Conservation (phyloP, 352 stramenopile species). For the Globisporangium rhizosaccharum region DNA sequence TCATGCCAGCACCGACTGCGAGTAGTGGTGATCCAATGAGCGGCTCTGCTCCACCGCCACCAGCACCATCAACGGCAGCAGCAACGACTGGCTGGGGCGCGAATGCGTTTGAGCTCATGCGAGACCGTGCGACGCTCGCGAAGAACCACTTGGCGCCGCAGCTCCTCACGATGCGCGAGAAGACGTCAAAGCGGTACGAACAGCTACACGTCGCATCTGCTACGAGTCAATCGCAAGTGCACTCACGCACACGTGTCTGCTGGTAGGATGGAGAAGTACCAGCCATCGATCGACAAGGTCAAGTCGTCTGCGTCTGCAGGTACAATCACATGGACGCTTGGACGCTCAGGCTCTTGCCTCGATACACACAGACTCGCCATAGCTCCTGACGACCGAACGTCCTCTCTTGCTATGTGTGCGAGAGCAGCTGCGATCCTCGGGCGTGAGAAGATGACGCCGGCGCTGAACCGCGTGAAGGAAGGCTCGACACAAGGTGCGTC, state of each 20-base stretch:
- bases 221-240: background rate
- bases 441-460: constrained; percentile 40
- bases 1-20: background rate
- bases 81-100: constrained; percentile 13
- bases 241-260: constrained; percentile 2
- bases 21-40: background rate
- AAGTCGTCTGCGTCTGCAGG: constrained; percentile 65
- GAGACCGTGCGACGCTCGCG: constrained; percentile 40
- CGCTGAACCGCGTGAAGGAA: constrained; percentile 57
- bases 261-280: constrained; percentile 57
- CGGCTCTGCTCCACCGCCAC: background rate
- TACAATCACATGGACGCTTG: constrained; percentile 6
- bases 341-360: background rate
- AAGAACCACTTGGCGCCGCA: constrained; percentile 56
- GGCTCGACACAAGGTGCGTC: constrained; percentile 51
- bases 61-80: background rate
- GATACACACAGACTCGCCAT: background rate
- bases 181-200: constrained; percentile 44
- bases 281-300: constrained; percentile 70
- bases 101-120: constrained; percentile 41
- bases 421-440: constrained; percentile 33
- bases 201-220: background rate
- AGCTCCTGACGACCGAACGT: no score
- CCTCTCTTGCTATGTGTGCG: background rate
- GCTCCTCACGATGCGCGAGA: constrained; percentile 40